Evolutionary conservation across 2,329 filamentous ascomycete genomes (phyloP).

Genomic region (Amauroascus verrucosus): DNA sequence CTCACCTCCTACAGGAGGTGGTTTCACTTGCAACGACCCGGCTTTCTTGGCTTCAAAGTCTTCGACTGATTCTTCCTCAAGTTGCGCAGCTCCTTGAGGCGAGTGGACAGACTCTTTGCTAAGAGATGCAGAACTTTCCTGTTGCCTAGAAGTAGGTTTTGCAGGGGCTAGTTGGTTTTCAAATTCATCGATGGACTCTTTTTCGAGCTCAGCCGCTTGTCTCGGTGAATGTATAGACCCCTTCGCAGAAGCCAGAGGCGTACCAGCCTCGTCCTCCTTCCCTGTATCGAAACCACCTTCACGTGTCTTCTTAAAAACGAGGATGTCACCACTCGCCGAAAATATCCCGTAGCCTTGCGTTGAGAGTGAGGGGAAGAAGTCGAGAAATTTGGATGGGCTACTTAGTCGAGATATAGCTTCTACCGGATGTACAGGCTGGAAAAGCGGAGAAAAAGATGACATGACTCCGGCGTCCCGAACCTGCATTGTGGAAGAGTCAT

Average conservation of each 20-base stretch:
- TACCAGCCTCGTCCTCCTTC: neutral
- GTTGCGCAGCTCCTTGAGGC: conserved; percentile 4
- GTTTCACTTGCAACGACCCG: conserved; percentile 8
- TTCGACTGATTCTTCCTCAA: conserved; percentile 12
- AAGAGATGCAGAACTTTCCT: neutral
- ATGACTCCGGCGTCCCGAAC: conserved; percentile 27
- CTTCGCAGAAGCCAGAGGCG: neutral
- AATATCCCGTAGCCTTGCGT: conserved; percentile 35
- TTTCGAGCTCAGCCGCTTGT: neutral
- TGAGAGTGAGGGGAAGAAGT: conserved; percentile 31
- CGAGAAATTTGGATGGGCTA: conserved; percentile 34
- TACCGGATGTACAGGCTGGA: conserved; percentile 21
- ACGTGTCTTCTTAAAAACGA: conserved; percentile 29
- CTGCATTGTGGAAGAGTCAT: conserved; percentile 25
- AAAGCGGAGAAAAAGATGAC: conserved; percentile 22
- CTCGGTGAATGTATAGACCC: neutral
- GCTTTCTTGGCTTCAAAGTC: conserved; percentile 18
- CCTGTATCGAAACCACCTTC: neutral
- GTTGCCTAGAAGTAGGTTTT: neutral
- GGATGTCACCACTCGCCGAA: conserved; percentile 33
- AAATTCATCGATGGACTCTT: conserved; percentile 11
- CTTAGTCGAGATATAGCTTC: conserved; percentile 31
- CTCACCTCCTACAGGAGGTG: neutral
- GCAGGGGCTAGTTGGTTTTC: neutral
- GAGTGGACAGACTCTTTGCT: conserved; percentile 5